A percentile compares a stretch with the other conserved stretches of the same genome.
phyloP scores from a whole-genome alignment of 2,329 filamentous ascomycete species.

The Macroventuria anomochaeta region DNA sequence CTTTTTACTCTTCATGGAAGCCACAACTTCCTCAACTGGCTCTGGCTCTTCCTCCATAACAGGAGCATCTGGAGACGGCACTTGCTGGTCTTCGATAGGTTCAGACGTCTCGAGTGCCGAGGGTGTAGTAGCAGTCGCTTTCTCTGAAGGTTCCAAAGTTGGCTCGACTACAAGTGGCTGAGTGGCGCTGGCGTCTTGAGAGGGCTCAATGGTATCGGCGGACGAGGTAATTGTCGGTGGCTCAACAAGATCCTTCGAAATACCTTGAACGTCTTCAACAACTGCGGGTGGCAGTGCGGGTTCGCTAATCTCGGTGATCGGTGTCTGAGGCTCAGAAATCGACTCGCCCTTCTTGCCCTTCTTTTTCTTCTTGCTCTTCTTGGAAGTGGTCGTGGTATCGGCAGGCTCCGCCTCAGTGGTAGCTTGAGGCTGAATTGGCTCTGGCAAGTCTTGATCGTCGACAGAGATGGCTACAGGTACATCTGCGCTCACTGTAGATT shows the following conservation, averaged over 20 bases:
- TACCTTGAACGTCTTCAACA: not conserved
- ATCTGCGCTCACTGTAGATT: not conserved
- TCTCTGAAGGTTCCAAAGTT: not conserved
- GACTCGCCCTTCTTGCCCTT: constrained; percentile 35
- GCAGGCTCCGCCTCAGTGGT: no score
- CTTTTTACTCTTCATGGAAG: constrained; percentile 32
- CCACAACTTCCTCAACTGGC: not conserved
- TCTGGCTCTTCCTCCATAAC: constrained; percentile 6
- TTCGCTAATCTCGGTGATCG: constrained; percentile 3
- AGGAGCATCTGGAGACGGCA: not conserved
- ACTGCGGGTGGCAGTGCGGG: constrained; percentile 1
- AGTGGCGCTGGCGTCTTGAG: no score
- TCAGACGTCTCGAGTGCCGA: not conserved
- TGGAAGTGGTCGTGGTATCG: no score
- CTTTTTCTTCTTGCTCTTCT: constrained; percentile 38
- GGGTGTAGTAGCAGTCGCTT: not conserved
- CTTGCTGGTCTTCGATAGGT: not conserved
- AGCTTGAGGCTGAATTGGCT: no score
- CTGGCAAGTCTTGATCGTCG: no score
- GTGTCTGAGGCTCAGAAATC: constrained; percentile 28
- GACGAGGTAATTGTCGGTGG: no score
- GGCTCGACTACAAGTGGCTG: not conserved
- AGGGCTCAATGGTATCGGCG: no score
- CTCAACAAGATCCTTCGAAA: not conserved
- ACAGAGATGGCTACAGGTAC: not conserved